Conservation (phyloP, 2,329 filamentous ascomycete genomes). For the Penicillium glabrum region DNA sequence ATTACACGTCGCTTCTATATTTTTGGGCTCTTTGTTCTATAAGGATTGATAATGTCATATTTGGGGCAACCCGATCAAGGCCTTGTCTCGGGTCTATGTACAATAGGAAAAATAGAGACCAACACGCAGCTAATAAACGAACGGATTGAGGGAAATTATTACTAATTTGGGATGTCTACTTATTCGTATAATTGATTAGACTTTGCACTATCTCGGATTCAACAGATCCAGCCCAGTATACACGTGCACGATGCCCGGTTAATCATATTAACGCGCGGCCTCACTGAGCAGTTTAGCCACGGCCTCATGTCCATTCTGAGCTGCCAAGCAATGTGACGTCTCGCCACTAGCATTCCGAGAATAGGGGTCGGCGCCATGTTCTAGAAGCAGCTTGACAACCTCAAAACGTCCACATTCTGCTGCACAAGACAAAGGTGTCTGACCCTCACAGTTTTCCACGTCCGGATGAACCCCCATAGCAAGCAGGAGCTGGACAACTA, state of each 20-base stretch:
- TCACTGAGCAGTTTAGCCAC: background rate
- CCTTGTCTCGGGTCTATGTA: background rate
- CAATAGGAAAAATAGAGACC: background rate
- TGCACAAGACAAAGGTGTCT: background rate
- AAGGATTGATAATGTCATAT: too few relatives aligned
- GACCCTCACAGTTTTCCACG: background rate
- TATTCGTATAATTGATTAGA: too few relatives aligned
- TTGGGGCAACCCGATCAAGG: too few relatives aligned
- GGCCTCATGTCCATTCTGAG: background rate
- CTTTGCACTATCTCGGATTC: too few relatives aligned
- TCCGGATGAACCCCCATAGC: background rate
- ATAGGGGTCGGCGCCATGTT: background rate
- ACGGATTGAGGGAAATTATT: background rate
- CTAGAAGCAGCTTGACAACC: background rate
- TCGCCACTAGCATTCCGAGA: background rate
- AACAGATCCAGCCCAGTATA: too few relatives aligned
- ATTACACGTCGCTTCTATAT: too few relatives aligned
- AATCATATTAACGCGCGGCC: background rate
- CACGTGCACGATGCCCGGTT: background rate
- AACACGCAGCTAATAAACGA: background rate
- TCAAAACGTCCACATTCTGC: background rate
- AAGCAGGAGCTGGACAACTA: slow-evolving; percentile 1
- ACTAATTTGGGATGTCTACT: too few relatives aligned
- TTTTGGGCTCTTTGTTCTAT: too few relatives aligned
- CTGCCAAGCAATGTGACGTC: background rate